Evolutionary conservation across 73 alveolate species (phyloP), one percentile per base, ranked within the genome.

Genomic region (Tetrahymena thermophila): DNA sequence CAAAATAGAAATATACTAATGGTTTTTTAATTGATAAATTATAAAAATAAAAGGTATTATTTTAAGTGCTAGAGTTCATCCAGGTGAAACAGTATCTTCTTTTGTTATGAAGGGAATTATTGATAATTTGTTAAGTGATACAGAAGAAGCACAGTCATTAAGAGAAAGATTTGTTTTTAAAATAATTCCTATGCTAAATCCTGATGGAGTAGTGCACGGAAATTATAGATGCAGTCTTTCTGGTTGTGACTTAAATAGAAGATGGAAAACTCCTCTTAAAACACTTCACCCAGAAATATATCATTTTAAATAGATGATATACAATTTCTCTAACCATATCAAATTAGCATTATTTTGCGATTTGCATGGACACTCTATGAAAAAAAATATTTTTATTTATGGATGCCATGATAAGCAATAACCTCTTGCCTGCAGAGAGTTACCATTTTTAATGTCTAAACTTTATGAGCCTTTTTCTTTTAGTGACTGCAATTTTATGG

Each of bases 191-290:
- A 97, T 97, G 98, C 44, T 97, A 16, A 97, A 97, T 96, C 94
- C 97, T 85, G 99, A 97, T 89, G 99, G 99, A 42, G 99, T 97
- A 34, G 95, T 97, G 2, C 97, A 93, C 96, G 99, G 99, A 28
- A 97, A 97, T 97, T 94, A 96, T 83, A 93, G 99, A 95, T 94
- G 96, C 85, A 94, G 96, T 85, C 34, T 97, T 23, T 50, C 93
- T 34, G 99, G 99, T 16, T 96, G 94, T 56, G 99, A 97, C 96
- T 85, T 97, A 96, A 97, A 97, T 93, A 96, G 99, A 85, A 93
- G 95, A 94, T 97, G 99, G 99, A 93, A 94, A 25, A 43, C 55
- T 28, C 55, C 55, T 95, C 28, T 58, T 5, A 94, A 95, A 56
- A 35, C 85, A 25, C 44, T 93, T 2, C 43, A 85, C 34, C 93